Base-by-base conservation (phyloP, 1,139 yeast genomes). In the Candida sojae region DNA sequence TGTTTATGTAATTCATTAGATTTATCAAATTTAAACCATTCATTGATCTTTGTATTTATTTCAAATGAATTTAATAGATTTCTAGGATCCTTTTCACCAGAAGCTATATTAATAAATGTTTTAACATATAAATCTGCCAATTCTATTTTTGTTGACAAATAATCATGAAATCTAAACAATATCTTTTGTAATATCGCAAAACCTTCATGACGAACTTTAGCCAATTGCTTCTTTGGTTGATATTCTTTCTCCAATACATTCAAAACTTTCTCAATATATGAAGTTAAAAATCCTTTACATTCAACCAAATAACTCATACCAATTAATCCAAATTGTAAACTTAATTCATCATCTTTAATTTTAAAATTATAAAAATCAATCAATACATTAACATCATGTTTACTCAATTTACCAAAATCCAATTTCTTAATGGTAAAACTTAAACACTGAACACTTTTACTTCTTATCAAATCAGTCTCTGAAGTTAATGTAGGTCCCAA, bases 21-120 rank as follows among this genome's bases (percentile, higher is more conserved):
- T 12, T 54, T 40, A 35, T 73, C 71, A 25, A 41, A 42, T 23
- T 17, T 25, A 42, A 87, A 75, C 8, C 57, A 56, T 7, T 67
- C 56, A 28, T 86, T 75, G 26, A 93, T 79, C 4, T 49, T 49
- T 10, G 67, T 58, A 57, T 86, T 83, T 45, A 90, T 64, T 4
- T 72, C 66, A 59, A 93, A 91, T 0, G 96, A 88, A 1, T 78
- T 53, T 57, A 93, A 66, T 53, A 93, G 73, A 62, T 95, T 93
- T 49, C 90, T 75, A 3, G 99, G 99, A 64, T 93, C 99, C 60
- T 93, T 95, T 61, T 93, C 99, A 28, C 96, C 96, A 9, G 82
- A 75, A 4, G 96, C 88, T 41, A 90, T 62, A 50, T 83, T 82
- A 34, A 88, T 64, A 57, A 86, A 91, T 0, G 86, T 66, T 46